Percentiles rank a stretch among this genome's conserved stretches.
Conservation (phyloP, 2,329 filamentous ascomycete genomes). For the Passalora sequoiae region DNA sequence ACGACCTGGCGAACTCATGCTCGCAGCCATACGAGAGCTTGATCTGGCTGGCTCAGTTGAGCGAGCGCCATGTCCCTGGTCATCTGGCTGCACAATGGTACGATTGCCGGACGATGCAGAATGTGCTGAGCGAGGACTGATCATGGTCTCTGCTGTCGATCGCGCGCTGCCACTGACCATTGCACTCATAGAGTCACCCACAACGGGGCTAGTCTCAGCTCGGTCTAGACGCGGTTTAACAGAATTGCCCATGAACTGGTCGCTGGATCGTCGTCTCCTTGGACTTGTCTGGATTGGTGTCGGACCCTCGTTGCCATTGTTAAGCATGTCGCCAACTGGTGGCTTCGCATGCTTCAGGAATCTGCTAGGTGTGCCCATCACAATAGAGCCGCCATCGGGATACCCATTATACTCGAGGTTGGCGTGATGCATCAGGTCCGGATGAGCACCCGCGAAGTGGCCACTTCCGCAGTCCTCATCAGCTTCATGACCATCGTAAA, state of each 20-base stretch:
- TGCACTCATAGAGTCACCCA: slow-evolving; percentile 15
- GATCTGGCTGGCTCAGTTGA: slow-evolving; percentile 14
- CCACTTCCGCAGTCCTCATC: slow-evolving; percentile 1
- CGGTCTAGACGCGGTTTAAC: slow-evolving; percentile 27
- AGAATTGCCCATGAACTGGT: slow-evolving; percentile 17
- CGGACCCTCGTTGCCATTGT: slow-evolving; percentile 19
- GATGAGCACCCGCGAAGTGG: slow-evolving; percentile 14
- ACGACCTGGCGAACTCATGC: slow-evolving; percentile 11
- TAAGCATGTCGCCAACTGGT: slow-evolving; percentile 19
- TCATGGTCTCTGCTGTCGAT: slow-evolving; percentile 18
- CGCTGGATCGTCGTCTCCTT: slow-evolving; percentile 25
- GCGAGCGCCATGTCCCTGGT: slow-evolving; percentile 5
- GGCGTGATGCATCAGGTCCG: slow-evolving; percentile 19
- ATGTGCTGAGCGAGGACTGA: slow-evolving; percentile 22
- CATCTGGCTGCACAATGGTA: slow-evolving; percentile 21
- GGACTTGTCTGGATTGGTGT: slow-evolving; percentile 7
- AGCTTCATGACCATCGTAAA: slow-evolving; percentile 11
- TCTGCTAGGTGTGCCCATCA: slow-evolving; percentile 33
- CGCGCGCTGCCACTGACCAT: slow-evolving; percentile 15
- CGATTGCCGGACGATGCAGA: slow-evolving; percentile 27
- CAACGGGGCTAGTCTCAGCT: slow-evolving; percentile 29
- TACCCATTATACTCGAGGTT: slow-evolving; percentile 27
- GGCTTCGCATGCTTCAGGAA: slow-evolving; percentile 30
- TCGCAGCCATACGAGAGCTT: slow-evolving; percentile 5
- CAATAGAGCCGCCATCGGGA: slow-evolving; percentile 33